These are phyloP conservation scores for Elaphomyces granulatus DNA, from an alignment of 495 filamentous ascomycete genomes.

Conservation along the genomic window DNA sequence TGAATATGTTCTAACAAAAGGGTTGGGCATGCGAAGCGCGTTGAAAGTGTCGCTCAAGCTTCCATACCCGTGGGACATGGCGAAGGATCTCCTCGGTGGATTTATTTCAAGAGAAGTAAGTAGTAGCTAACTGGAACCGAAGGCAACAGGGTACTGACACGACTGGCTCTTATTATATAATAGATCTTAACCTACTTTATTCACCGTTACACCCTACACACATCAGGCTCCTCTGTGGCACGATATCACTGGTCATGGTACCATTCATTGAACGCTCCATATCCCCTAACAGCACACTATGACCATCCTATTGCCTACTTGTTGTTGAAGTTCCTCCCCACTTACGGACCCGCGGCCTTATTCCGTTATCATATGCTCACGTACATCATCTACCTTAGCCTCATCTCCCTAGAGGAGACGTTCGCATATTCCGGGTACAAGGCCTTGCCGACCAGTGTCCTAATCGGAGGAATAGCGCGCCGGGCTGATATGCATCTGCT, in stretches of 20 bases:
- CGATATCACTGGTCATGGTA: slow-evolving; percentile 48
- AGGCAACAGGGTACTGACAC: no score
- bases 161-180: not conserved
- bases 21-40: slow-evolving; percentile 37
- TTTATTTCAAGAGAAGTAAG: slow-evolving; percentile 42
- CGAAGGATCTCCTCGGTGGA: slow-evolving; percentile 36
- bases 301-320: slow-evolving; percentile 72
- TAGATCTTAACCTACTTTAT: slow-evolving; percentile 48
- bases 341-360: slow-evolving; percentile 51
- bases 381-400: slow-evolving; percentile 51
- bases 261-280: slow-evolving; percentile 47
- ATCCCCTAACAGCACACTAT: slow-evolving; percentile 53
- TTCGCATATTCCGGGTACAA: slow-evolving; percentile 67
- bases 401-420: slow-evolving; percentile 63
- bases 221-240: slow-evolving; percentile 18
- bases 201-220: slow-evolving; percentile 60
- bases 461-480: slow-evolving; percentile 60
- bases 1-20: slow-evolving; percentile 39
- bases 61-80: slow-evolving; percentile 47
- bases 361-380: slow-evolving; percentile 67
- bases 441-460: slow-evolving; percentile 51
- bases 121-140: no score
- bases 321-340: slow-evolving; percentile 52
- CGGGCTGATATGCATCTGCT: slow-evolving; percentile 55
- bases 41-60: slow-evolving; percentile 42